Evolutionary conservation across 2,329 filamentous ascomycete species (phyloP), one percentile per base, ranked within the genome.

Genomic region (Gaeumannomyces sp.): DNA sequence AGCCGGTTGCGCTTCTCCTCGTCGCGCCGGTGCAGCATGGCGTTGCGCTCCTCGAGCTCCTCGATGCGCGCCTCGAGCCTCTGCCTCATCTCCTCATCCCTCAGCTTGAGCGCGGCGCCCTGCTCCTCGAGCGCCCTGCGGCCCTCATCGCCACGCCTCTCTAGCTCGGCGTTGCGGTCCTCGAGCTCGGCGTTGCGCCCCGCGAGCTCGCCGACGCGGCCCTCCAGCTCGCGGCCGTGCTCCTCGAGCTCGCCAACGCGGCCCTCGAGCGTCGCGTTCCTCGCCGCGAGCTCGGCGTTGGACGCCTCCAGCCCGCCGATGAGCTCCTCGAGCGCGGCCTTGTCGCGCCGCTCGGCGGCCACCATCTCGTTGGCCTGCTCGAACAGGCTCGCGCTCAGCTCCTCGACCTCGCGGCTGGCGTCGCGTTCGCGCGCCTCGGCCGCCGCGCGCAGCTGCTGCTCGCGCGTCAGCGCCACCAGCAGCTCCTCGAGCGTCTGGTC

Each of bases 291-390:
- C 71, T 10, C 33, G 61, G 74, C 76, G 66, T 94, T 91, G 66
- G 90, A 80, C 70, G 81, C 78, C 77, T 93, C 90, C 28, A 95
- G 76, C 70, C 87, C 80, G 65, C 80, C 83, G 10, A 95, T 83
- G 56, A 89, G 79, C 73, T 89, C 86, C 62, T 93, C 89, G 29
- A 95, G 80, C 71, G 83, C 85, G 7, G 89, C 89, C 66, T 90
- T 79, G 45, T 89, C 89, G 65, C 86, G 83, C 59, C 91, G 80
- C 79, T 95, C 91, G 25, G 83, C 81, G 2, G 91, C 90, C 27
- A 95, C 91, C 91, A 95, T 95, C 77, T 93, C 87, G 74, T 95
- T 95, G 63, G 91, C 91, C 78, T 93, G 88, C 77, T 91, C 87
- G 74, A 95, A 95, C 64, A 95, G 78, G 62, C 83, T 84, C 27